Conservation (phyloP, 176 grass and related monocot genomes). For the Stipa capillata region DNA sequence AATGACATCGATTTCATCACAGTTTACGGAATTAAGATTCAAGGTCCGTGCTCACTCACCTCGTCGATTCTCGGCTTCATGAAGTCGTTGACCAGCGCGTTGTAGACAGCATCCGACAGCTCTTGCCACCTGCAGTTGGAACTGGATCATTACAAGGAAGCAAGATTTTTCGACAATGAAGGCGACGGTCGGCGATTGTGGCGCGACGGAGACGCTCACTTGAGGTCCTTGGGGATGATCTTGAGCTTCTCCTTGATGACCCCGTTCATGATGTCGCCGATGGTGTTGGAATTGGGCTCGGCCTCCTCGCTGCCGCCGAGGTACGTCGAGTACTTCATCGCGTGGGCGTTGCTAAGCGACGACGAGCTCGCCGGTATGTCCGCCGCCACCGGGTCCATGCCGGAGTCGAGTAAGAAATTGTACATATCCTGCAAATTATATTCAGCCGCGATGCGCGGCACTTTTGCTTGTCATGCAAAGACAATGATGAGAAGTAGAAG, state of each 20-base stretch:
- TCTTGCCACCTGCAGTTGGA: slow-evolving; percentile 4
- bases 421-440: neutral
- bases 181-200: neutral
- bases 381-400: slow-evolving; percentile 13
- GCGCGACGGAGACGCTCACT: neutral
- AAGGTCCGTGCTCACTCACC: neutral
- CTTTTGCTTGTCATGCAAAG: neutral
- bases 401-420: slow-evolving; percentile 17
- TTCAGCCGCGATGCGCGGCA: too few species aligned
- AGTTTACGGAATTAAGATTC: neutral
- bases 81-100: slow-evolving; percentile 20
- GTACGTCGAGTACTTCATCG: slow-evolving; percentile 27
- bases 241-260: slow-evolving; percentile 46
- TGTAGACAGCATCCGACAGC: neutral
- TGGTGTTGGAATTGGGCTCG: neutral
- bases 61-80: slow-evolving; percentile 71
- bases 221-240: slow-evolving; percentile 56
- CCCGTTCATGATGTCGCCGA: slow-evolving; percentile 51
- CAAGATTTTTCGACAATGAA: neutral
- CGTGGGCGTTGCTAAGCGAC: neutral
- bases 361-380: neutral
- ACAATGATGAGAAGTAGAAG: neutral
- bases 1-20: neutral
- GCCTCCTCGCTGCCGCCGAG: slow-evolving; percentile 20
- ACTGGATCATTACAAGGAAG: neutral